Conservation (phyloP, 768 basidiomycete species). For the Leccinum fibrillosum region DNA sequence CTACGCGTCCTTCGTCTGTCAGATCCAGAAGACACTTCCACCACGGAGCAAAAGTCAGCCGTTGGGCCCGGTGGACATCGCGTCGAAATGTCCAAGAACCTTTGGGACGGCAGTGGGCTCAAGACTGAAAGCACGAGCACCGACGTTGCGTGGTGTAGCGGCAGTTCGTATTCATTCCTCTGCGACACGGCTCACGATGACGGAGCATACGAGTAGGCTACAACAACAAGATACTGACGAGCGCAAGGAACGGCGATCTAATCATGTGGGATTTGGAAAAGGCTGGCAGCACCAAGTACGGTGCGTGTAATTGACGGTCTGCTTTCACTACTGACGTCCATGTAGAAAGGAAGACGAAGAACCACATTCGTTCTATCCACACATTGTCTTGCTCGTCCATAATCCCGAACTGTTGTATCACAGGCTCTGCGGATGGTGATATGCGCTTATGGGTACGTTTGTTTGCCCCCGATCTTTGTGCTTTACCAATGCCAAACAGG, state of each 20-base stretch:
- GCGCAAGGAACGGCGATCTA: constrained; percentile 77
- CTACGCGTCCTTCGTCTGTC: constrained; percentile 59
- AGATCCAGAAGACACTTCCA: constrained; percentile 39
- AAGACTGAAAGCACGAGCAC: constrained; percentile 78
- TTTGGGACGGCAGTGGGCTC: constrained; percentile 75
- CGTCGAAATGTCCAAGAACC: constrained; percentile 70
- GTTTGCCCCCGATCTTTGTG: not conserved
- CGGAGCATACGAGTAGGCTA: constrained; percentile 44
- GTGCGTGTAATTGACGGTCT: constrained; percentile 37
- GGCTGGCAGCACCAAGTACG: constrained; percentile 63
- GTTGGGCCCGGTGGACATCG: constrained; percentile 60
- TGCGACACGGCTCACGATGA: not conserved
- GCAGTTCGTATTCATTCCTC: constrained; percentile 41
- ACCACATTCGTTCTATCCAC: constrained; percentile 72
- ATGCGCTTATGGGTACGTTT: constrained; percentile 72
- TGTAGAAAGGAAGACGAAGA: constrained; percentile 63
- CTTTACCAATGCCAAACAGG: constrained; percentile 38
- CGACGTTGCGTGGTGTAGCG: constrained; percentile 78
- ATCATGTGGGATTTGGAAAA: constrained; percentile 82
- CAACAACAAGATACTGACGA: constrained; percentile 74
- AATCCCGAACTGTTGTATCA: constrained; percentile 69
- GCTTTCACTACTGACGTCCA: constrained; percentile 11
- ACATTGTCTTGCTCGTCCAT: constrained; percentile 64
- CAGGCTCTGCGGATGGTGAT: constrained; percentile 78
- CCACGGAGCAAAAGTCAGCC: constrained; percentile 47